Evolutionary conservation across 2,329 filamentous ascomycete genomes (phyloP).

Genomic region (Aspergillus hortae): DNA sequence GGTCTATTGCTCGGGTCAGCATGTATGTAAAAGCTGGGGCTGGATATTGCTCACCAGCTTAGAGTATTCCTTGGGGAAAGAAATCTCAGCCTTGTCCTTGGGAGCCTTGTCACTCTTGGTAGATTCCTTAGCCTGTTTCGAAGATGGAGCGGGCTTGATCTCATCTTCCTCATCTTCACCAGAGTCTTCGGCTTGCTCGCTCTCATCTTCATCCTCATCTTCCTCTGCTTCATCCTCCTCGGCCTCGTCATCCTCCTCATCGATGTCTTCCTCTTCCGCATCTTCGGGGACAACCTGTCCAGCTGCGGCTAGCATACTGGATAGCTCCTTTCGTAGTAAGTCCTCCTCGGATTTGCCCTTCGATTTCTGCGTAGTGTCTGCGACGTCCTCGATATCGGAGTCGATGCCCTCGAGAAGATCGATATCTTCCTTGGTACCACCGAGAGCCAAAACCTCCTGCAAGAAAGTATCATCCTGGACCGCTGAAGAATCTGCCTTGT

Average conservation of each 20-base stretch:
- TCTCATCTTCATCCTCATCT: slow-evolving; percentile 17
- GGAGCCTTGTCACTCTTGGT: slow-evolving; percentile 18
- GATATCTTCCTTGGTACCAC: slow-evolving; percentile 49
- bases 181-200: slow-evolving; percentile 29
- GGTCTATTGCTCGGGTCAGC: slow-evolving; percentile 39
- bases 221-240: slow-evolving; percentile 27
- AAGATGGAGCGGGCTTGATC: slow-evolving; percentile 20
- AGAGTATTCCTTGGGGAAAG: slow-evolving; percentile 34
- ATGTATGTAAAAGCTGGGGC: background rate
- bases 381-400: slow-evolving; percentile 42
- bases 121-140: slow-evolving; percentile 21
- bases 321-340: slow-evolving; percentile 39
- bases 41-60: slow-evolving; percentile 27
- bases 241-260: slow-evolving; percentile 34
- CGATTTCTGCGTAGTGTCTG: slow-evolving; percentile 18
- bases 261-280: slow-evolving; percentile 34
- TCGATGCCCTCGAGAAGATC: slow-evolving; percentile 43
- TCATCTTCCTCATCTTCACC: slow-evolving; percentile 26
- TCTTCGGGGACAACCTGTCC: slow-evolving; percentile 34
- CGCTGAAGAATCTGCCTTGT: slow-evolving; percentile 17
- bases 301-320: slow-evolving; percentile 33
- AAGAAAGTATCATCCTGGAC: slow-evolving; percentile 32
- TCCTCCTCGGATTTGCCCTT: slow-evolving; percentile 29
- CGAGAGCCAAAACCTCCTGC: slow-evolving; percentile 45
- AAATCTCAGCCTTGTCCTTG: slow-evolving; percentile 17